Evolutionary conservation across 306 rosid genomes (phyloP), one percentile per base, ranked within the genome.

Genomic region (Pyrus communis): DNA sequence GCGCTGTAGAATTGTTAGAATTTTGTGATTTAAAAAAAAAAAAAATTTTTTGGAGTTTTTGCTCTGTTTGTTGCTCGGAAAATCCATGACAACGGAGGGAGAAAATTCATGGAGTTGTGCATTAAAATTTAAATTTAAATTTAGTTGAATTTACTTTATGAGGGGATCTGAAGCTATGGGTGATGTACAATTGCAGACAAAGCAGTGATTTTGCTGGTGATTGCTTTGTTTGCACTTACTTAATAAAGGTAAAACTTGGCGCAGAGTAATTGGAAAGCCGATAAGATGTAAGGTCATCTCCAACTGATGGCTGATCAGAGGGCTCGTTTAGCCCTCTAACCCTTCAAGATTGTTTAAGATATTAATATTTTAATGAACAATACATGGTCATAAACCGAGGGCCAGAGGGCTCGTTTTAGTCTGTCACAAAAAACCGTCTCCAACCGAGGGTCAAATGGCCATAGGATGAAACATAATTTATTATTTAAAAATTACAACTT

Each of bases 251-350:
- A 43, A 8, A 51, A 67, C 71, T 91, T 93, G 98, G 91, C 93
- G 54, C 97, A 91, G 86, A 93, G 91, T 71, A 88, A 88, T 80
- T 93, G 97, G 98, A 97, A 93, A 86, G 98, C 98, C 11, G 98
- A 91, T 90, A 93, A 93, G 86, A 93, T 93, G 97, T 91, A 78
- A 78, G 79, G 25, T 1, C 25, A 25, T 25, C 25, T 25, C 1
- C 25, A 25, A 25, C 25, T 1, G 25, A 25, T 25, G 25, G 25
- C 25, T 0, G 25, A 0, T 25, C 1, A 25, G 25, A 25, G 25
- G 25, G 25, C 1, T 25, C 1, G 25, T 25, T 25, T 25, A 25
- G 25, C 1, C n/a, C n/a, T n/a, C n/a, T n/a, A n/a, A n/a, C n/a
- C n/a, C n/a, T n/a, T n/a, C n/a, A 0, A 25, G 1, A 25, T 25